phyloP scores from a whole-genome alignment of 2,329 filamentous ascomycete genomes.

The Hymenoscyphus linearis region DNA sequence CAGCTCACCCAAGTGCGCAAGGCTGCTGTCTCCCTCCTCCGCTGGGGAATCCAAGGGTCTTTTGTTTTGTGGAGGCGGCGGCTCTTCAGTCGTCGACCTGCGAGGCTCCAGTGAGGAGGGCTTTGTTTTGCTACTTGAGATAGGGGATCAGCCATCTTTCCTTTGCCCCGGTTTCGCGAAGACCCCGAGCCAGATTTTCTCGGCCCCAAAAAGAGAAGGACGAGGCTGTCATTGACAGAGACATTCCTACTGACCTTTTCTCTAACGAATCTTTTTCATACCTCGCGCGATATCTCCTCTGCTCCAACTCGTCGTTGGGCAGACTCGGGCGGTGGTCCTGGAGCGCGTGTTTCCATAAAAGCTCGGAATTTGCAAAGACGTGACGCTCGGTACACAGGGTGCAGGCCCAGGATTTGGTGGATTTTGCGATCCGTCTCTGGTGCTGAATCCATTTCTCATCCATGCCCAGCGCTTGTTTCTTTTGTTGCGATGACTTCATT shows the following conservation, averaged over 20 bases:
- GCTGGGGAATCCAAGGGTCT: slow-evolving; percentile 10
- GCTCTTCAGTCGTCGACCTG: slow-evolving; percentile 16
- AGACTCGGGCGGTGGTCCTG: slow-evolving; percentile 17
- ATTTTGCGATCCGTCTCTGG: slow-evolving; percentile 17
- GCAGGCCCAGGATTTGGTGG: slow-evolving; percentile 21
- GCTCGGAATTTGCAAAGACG: slow-evolving; percentile 13
- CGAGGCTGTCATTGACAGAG: neutral
- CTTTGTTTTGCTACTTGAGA: neutral
- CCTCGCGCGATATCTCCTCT: slow-evolving; percentile 7
- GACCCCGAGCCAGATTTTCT: neutral
- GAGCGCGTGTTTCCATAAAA: slow-evolving; percentile 21
- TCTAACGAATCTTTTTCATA: slow-evolving; percentile 10
- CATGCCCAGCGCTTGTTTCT: slow-evolving; percentile 7
- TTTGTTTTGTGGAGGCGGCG: slow-evolving; percentile 11
- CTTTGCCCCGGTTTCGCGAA: neutral
- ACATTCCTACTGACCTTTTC: neutral
- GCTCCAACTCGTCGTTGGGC: slow-evolving; percentile 12
- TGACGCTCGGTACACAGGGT: slow-evolving; percentile 14
- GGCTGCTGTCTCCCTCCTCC: slow-evolving; percentile 9
- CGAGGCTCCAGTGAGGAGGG: neutral
- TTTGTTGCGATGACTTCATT: slow-evolving; percentile 1
- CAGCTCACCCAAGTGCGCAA: slow-evolving; percentile 19
- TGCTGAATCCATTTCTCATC: slow-evolving; percentile 22
- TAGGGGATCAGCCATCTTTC: neutral
- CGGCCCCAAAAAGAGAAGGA: neutral